A percentile compares a stretch with the other conserved stretches of the same genome.
Conservation (phyloP, 1,284 basidiomycete species). For the Leccinum brunneo-olivaceum region DNA sequence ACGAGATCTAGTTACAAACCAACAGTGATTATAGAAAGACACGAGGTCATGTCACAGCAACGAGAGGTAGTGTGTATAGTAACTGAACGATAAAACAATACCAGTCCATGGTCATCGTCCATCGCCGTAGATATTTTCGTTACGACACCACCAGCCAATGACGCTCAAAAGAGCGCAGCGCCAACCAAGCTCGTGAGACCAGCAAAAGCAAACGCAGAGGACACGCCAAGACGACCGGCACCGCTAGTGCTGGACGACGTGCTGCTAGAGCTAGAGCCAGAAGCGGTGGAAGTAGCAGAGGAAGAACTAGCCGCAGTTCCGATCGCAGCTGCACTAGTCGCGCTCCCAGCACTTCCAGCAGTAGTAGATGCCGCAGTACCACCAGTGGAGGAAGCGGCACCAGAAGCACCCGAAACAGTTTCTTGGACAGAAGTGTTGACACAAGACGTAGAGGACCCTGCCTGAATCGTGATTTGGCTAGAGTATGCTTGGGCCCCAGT, state of each 20-base stretch:
- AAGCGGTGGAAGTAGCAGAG: constrained; percentile 8
- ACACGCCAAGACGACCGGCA: constrained; percentile 27
- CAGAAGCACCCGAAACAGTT: constrained; percentile 3
- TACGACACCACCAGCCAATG: background rate
- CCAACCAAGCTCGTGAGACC: constrained; percentile 44
- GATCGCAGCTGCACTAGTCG: background rate
- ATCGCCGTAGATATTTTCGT: constrained; percentile 13
- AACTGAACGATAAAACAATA: constrained; percentile 12
- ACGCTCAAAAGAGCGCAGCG: constrained; percentile 38
- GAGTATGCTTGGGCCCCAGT: constrained; percentile 53
- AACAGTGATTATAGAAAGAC: constrained; percentile 10
- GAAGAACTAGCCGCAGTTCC: constrained; percentile 3
- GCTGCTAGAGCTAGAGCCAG: constrained; percentile 13
- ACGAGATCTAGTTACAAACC: constrained; percentile 19
- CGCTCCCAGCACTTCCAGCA: background rate
- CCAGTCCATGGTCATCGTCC: constrained; percentile 10
- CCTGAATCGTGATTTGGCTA: constrained; percentile 46
- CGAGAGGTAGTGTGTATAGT: constrained; percentile 16
- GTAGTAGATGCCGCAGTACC: constrained; percentile 10
- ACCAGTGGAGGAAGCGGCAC: constrained; percentile 4
- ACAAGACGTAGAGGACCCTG: constrained; percentile 34
- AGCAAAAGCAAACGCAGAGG: constrained; percentile 35
- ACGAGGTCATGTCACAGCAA: constrained; percentile 13
- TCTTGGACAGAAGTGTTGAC: constrained; percentile 13
- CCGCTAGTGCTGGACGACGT: constrained; percentile 21